Conservation (phyloP, 345 rosid species). For the Turritis glabra region DNA sequence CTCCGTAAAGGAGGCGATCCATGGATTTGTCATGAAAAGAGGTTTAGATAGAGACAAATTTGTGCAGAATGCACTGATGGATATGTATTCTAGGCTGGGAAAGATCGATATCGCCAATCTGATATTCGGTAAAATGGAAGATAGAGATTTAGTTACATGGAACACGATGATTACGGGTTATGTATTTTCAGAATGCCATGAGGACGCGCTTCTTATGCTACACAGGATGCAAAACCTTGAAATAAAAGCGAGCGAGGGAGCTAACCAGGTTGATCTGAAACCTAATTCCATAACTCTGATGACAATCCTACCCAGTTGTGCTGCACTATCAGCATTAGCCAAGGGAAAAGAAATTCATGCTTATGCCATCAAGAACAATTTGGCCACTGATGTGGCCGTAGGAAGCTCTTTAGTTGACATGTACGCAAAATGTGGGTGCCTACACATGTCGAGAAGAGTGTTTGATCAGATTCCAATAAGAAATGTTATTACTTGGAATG, state of each 20-base stretch:
- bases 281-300: slow-evolving; percentile 85
- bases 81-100: slow-evolving; percentile 82
- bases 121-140: slow-evolving; percentile 65
- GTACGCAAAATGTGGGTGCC: slow-evolving; percentile 91
- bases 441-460: slow-evolving; percentile 54
- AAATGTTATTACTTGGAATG: slow-evolving; percentile 88
- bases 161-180: slow-evolving; percentile 85
- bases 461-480: slow-evolving; percentile 64
- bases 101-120: slow-evolving; percentile 51
- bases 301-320: slow-evolving; percentile 86
- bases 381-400: slow-evolving; percentile 73
- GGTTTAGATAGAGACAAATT: slow-evolving; percentile 61
- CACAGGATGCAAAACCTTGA: slow-evolving; percentile 61
- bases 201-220: slow-evolving; percentile 62
- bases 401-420: slow-evolving; percentile 93
- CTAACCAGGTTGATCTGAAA: slow-evolving; percentile 36
- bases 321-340: slow-evolving; percentile 66
- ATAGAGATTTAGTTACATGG: slow-evolving; percentile 78
- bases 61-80: slow-evolving; percentile 87
- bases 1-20: slow-evolving; percentile 64
- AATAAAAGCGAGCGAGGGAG: slow-evolving; percentile 29
- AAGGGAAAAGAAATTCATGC: slow-evolving; percentile 93
- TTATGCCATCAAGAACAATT: slow-evolving; percentile 67
- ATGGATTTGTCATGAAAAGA: slow-evolving; percentile 69
- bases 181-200: slow-evolving; percentile 53